Evolutionary conservation across 2,329 filamentous ascomycete genomes (phyloP).

Genomic region (Beauveria bassiana): DNA sequence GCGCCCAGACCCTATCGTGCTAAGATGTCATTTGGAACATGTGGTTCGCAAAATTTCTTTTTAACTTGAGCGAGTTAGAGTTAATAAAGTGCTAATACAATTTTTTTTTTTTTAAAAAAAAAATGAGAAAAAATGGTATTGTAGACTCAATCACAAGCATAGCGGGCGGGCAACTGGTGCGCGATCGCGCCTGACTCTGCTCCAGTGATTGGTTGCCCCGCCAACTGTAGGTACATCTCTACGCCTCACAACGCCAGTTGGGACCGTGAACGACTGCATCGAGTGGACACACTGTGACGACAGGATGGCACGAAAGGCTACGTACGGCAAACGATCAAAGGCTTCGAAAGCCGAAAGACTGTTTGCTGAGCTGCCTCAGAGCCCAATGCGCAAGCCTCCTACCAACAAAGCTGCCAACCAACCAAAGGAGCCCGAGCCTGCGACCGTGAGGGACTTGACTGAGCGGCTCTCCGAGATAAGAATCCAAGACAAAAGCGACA

Average conservation of each 20-base stretch:
- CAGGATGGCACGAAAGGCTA: slow-evolving; percentile 39
- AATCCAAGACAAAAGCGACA: not conserved
- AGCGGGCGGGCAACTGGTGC: no score
- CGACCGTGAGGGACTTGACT: slow-evolving; percentile 26
- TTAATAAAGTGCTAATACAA: no score
- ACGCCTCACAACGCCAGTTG: not conserved
- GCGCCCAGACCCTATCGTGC: no score
- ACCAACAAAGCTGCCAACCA: slow-evolving; percentile 12
- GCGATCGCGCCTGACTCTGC: not conserved
- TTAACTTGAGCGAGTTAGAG: no score
- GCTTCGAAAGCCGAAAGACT: slow-evolving; percentile 39
- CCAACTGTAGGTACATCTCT: slow-evolving; percentile 14
- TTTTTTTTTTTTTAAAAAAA: no score
- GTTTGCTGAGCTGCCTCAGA: slow-evolving; percentile 45
- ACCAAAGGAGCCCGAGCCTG: not conserved
- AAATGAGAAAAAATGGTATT: no score
- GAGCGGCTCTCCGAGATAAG: slow-evolving; percentile 26
- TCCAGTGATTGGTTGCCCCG: slow-evolving; percentile 15
- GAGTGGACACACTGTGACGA: not conserved
- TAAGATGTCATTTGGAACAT: no score
- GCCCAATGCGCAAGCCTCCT: slow-evolving; percentile 32
- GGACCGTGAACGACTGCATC: not conserved
- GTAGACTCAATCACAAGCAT: no score
- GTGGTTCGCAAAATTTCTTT: no score
- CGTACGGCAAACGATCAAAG: slow-evolving; percentile 44